Base-by-base conservation (phyloP, 2,329 filamentous ascomycete genomes). In the Cladophialophora chaetospira region DNA sequence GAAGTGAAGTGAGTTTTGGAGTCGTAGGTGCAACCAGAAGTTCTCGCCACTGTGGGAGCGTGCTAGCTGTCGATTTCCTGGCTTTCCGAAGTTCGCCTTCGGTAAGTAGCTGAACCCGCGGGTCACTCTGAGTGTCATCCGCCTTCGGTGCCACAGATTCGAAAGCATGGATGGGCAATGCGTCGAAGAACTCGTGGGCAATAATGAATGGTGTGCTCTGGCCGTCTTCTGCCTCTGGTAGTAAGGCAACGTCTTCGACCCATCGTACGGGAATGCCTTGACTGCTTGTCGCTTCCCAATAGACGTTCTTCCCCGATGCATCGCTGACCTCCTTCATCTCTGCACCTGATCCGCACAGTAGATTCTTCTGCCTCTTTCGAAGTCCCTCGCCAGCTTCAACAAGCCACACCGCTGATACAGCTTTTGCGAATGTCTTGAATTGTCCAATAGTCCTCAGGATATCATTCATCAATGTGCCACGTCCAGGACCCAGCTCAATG, bases 121-220 rank as follows among this genome's bases (percentile, higher is more conserved):
- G 40, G 8, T 53, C 57, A 17, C 54, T 13, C 78, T 33, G n/a
- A 79, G 31, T 29, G 15, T 79, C 61, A 55, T 79, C 69, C 33
- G 76, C 71, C 11, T 75, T 71, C 62, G 76, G 76, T 42, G 80
- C 71, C 48, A 93, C 81, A 11, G 89, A 88, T 72, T 97, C 88
- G 71, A 99, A 99, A 59, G 90, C 87, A 72, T 99, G 92, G 65
- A 99, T 97, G 29, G 94, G 94, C 0, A 99, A 85, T 2, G 94
- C 94, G 66, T 99, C 94, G 75, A 99, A 99, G 79, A 99, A 97
- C 71, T 99, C 94, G 71, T 99, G 94, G 3, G 94, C 94, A 46
- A 97, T 84, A 59, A 99, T 96, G 72, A 97, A 95, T 0, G 94
- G 93, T 19, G 86, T 89, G 69, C 88, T 89, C 17, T 82, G 80